Evolutionary conservation across 2,329 filamentous ascomycete genomes (phyloP), one percentile per base, ranked within the genome.

Genomic region (Xylaria sp.): DNA sequence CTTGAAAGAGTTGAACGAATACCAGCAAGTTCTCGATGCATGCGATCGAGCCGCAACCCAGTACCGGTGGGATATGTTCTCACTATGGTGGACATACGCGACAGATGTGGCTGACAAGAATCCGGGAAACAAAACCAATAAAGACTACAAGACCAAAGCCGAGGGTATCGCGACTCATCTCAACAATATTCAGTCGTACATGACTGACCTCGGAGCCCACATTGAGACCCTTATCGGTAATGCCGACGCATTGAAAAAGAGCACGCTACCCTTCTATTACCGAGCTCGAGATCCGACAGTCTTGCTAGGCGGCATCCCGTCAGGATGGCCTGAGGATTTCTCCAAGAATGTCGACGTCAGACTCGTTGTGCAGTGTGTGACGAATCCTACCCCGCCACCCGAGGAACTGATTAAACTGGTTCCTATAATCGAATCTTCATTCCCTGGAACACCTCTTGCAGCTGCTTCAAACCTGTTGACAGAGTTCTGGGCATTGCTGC

Each of bases 311-410:
- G 75, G 75, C 2, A 67, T 81, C 2, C 57, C 70, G 2, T 70
- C 74, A 0, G 78, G 77, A 7, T 82, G 79, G 79, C 72, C 75
- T 0, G 19, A 46, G 0, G 79, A 81, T 49, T 80, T 70, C 45
- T 49, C 72, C 0, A 69, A 77, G 2, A 68, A 66, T 1, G 51
- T 76, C 1, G 19, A 25, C 2, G 70, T 72, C 7, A 63, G 75
- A n/a, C n/a, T n/a, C n/a, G n/a, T n/a, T n/a, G n/a, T n/a, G n/a
- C n/a, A n/a, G n/a, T n/a, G n/a, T n/a, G n/a, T n/a, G n/a, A n/a
- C n/a, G n/a, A n/a, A n/a, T n/a, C n/a, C n/a, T n/a, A n/a, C n/a
- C n/a, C n/a, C n/a, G n/a, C n/a, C n/a, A n/a, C n/a, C n/a, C n/a
- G n/a, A n/a, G n/a, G n/a, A n/a, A n/a, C n/a, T n/a, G n/a, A n/a